Conservation (phyloP, 495 filamentous ascomycete species). For the Podospora pseudoanserina region DNA sequence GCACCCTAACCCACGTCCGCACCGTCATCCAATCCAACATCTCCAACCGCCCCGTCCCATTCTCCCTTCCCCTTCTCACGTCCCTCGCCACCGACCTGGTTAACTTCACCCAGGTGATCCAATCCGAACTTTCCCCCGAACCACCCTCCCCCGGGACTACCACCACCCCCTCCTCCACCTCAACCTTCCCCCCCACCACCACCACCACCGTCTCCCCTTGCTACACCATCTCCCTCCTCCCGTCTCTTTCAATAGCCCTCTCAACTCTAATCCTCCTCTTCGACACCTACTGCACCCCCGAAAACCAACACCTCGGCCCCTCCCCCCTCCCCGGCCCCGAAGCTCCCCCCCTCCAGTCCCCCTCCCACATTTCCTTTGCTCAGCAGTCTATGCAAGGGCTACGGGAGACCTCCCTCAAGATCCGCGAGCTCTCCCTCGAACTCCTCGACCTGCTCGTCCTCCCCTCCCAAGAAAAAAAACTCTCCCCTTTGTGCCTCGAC, state of each 20-base stretch:
- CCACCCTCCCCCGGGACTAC: not conserved
- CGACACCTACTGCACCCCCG: constrained; percentile 28
- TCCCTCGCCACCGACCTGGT: constrained; percentile 16
- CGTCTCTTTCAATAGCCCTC: constrained; percentile 17
- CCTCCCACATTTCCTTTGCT: constrained; percentile 13
- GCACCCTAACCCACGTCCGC: constrained; percentile 25
- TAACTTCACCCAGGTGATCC: constrained; percentile 16
- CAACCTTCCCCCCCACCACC: not conserved
- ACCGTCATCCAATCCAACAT: constrained; percentile 12
- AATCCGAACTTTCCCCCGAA: not conserved
- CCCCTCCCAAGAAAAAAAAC: constrained; percentile 11
- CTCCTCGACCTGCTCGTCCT: constrained; percentile 21
- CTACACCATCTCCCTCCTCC: constrained; percentile 12
- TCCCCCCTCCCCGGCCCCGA: not conserved
- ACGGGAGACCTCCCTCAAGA: constrained; percentile 9
- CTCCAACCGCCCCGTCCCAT: constrained; percentile 6
- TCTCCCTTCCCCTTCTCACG: constrained; percentile 12
- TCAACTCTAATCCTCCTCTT: constrained; percentile 23
- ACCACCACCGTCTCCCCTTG: not conserved
- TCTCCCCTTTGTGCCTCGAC: constrained; percentile 27
- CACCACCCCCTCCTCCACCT: not conserved
- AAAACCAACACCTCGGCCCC: constrained; percentile 23
- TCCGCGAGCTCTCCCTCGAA: constrained; percentile 22
- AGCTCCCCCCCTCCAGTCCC: constrained; percentile 6
- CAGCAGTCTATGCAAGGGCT: constrained; percentile 16